Evolutionary conservation across 1,284 basidiomycete species (phyloP).

Genomic region (Ceratobasidium sp.): DNA sequence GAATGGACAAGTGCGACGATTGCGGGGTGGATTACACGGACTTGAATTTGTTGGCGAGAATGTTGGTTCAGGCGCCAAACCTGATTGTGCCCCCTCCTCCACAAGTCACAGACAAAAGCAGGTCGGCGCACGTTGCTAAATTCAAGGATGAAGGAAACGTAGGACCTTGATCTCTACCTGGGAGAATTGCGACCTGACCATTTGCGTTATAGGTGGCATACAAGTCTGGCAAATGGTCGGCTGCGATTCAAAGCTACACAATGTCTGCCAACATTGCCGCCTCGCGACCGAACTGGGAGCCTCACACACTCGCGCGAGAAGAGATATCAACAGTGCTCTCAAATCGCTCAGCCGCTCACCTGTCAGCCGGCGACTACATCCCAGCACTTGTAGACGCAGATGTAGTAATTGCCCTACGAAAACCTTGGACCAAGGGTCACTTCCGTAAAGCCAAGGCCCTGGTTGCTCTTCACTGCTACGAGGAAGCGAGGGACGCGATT

Average conservation of each 20-base stretch:
- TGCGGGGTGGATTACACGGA: slow-evolving; percentile 73
- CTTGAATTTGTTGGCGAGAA: slow-evolving; percentile 72
- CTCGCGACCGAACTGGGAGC: slow-evolving; percentile 90
- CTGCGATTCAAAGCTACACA: slow-evolving; percentile 84
- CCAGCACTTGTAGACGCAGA: slow-evolving; percentile 91
- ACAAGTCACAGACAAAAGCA: slow-evolving; percentile 74
- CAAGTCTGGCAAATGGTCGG: slow-evolving; percentile 73
- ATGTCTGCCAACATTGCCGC: slow-evolving; percentile 82
- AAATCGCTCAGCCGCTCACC: slow-evolving; percentile 88
- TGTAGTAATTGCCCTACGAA: slow-evolving; percentile 81
- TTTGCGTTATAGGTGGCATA: slow-evolving; percentile 65
- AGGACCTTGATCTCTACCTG: slow-evolving; percentile 48
- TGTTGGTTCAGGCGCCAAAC: slow-evolving; percentile 69
- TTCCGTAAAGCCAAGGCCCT: slow-evolving; percentile 91
- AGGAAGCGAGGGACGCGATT: slow-evolving; percentile 84
- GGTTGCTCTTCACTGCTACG: slow-evolving; percentile 69
- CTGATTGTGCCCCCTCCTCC: slow-evolving; percentile 82
- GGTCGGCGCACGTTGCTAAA: slow-evolving; percentile 72
- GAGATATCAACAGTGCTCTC: slow-evolving; percentile 88
- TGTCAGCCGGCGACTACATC: slow-evolving; percentile 76
- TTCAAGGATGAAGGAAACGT: slow-evolving; percentile 93
- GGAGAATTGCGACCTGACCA: slow-evolving; percentile 15
- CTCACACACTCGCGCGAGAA: slow-evolving; percentile 79
- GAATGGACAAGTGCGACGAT: slow-evolving; percentile 69
- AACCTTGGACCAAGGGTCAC: slow-evolving; percentile 94